Evolutionary conservation across 352 stramenopile genomes (phyloP), one percentile per base, ranked within the genome.

Genomic region (Pythium biforme): DNA sequence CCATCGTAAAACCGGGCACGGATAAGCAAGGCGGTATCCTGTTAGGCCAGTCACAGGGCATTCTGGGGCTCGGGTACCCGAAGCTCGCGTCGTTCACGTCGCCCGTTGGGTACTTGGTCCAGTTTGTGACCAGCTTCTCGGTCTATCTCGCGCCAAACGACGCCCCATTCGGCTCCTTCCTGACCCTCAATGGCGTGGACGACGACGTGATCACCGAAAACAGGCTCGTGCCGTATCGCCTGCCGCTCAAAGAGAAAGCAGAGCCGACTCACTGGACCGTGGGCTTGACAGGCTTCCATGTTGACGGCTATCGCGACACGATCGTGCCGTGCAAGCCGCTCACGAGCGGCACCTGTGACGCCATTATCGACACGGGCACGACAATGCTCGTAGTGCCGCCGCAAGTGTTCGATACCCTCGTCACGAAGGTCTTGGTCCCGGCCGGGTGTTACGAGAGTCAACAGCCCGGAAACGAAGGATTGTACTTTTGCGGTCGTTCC

Each of bases 141-240:
- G 80, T 91, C 61, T 92, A 79, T 48, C 50, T 92, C 33, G 78
- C 70, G 1, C 48, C 74, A 17, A 63, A 75, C 11, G 74, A 85
- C 52, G 72, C 65, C 39, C 49, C 73, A 0, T 49, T 75, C 11
- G 81, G 77, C 20, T 90, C 81, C 26, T 91, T 90, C 59, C 65
- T 92, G 45, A 54, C 91, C 31, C 47, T 93, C 0, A 89, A 93
- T 25, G 82, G 64, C 1, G 84, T 91, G 15, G 82, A 91, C 43
- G 72, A 86, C 19, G 68, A 64, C 1, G 48, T 88, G 10, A 88
- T 93, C 61, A 48, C 62, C 4, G 29, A 69, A 1, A 68, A 87
- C 46, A 73, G 74, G 4, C 63, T 88, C 20, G 75, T 64, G 31
- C 57, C 64, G 33, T 81, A 83, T 48, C 77, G 55, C 3, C 51